Evolutionary conservation across 1,284 basidiomycete species (phyloP), one percentile per base, ranked within the genome.

Genomic region (Pyrrhoderma lamaoense): DNA sequence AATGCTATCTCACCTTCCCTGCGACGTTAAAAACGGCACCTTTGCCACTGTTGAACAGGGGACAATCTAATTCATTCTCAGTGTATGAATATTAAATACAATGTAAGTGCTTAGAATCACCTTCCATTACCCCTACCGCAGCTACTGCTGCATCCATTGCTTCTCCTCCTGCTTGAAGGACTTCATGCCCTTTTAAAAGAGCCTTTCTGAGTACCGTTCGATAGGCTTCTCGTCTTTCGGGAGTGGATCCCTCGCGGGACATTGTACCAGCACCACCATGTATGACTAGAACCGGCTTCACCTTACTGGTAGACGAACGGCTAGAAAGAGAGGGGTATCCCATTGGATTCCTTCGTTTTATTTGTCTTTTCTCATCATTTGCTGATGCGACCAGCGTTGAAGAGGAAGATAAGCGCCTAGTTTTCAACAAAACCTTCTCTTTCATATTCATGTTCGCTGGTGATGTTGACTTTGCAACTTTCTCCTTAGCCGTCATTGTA

Each of bases 141-240:
- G 85, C 82, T 2, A 85, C 81, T 2, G 75, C 79, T n/a, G 89
- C 88, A 61, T 91, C 86, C 72, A 92, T 80, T 2, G 89, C 88
- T 59, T 88, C 83, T 0, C 86, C 85, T 19, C 85, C 85, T 2
- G 71, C 62, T 34, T 64, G 66, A 36, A 91, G 73, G 14, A 89
- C 70, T 21, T 74, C 62, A 59, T 89, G 70, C 0, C 89, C 89
- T 3, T 77, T 77, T 31, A 67, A 57, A 37, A 92, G 69, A 0
- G 87, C 79, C 2, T 65, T 62, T 16, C 65, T 64, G 36, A 92
- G 67, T 1, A 70, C 77, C 1, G 67, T 64, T 58, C 75, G 79
- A 66, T 89, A 89, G 47, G 66, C 65, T 8, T 73, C 74, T 25
- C 74, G 74, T 57, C 82, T 70, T 51, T 80, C 79, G 2, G 79